phyloP scores from a whole-genome alignment of 805 yeast species.

The Wickerhamomyces canadensis region DNA sequence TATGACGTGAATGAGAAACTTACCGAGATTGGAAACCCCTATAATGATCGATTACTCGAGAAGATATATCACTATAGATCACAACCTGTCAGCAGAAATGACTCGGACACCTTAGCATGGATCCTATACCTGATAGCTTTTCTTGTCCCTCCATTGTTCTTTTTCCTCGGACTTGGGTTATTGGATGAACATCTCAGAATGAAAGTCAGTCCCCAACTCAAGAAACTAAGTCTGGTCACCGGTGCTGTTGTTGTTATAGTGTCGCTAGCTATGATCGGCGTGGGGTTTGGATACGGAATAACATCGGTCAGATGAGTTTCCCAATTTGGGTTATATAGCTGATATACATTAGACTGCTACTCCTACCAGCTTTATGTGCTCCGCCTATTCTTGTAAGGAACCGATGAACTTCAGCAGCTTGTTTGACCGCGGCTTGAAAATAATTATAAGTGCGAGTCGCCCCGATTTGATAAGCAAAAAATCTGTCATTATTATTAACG shows the following conservation, averaged over 20 bases:
- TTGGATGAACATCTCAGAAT: constrained; percentile 14
- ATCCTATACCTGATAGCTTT: constrained; percentile 16
- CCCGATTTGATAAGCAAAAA: neutral
- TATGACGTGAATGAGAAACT: constrained; percentile 1
- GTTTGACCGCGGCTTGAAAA: neutral
- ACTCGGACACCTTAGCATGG: constrained; percentile 6
- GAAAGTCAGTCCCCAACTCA: constrained; percentile 6
- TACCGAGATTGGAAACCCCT: neutral
- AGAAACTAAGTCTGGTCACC: constrained; percentile 15
- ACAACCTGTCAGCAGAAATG: constrained; percentile 1
- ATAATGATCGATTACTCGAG: constrained; percentile 12
- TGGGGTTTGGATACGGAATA: constrained; percentile 43
- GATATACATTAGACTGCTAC: too few species aligned
- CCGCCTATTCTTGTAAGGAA: too few species aligned
- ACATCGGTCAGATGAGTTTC: constrained; percentile 2
- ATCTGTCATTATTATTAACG: too few species aligned
- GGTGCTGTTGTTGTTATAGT: constrained; percentile 14
- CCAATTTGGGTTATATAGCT: too few species aligned
- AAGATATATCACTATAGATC: constrained; percentile 16
- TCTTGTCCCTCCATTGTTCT: constrained; percentile 23
- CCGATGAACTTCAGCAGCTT: too few species aligned
- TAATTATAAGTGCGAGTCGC: too few species aligned
- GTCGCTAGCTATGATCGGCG: constrained; percentile 35
- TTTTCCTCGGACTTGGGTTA: constrained; percentile 23
- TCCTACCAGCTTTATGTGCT: too few species aligned